These are phyloP conservation scores for Barbarea vulgaris DNA, from an alignment of 345 rosid genomes.

Conservation along the genomic window DNA sequence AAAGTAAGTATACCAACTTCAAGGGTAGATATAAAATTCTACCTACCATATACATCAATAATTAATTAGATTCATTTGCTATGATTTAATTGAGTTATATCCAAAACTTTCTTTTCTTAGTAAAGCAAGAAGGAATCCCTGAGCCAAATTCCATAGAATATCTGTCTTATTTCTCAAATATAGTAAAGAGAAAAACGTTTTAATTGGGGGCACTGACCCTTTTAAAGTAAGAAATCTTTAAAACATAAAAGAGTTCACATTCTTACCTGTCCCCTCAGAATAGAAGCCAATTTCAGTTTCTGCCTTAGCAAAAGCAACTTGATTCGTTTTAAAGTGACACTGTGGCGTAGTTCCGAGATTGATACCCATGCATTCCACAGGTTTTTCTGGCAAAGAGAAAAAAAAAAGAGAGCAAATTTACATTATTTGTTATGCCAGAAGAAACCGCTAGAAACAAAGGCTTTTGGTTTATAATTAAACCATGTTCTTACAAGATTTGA, in stretches of 20 bases:
- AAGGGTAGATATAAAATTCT: neutral
- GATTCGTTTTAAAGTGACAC: constrained; percentile 67
- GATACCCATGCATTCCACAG: constrained; percentile 65
- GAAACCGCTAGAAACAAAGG: neutral
- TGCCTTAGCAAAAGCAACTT: constrained; percentile 78
- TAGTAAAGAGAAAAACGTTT: constrained; percentile 1
- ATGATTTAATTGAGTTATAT: constrained; percentile 6
- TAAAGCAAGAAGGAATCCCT: constrained; percentile 8
- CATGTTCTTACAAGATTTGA: constrained; percentile 28
- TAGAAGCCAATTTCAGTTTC: constrained; percentile 67
- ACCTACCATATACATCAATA: constrained; percentile 28
- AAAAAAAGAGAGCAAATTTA: constrained; percentile 16
- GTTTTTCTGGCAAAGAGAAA: constrained; percentile 60
- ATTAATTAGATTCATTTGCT: neutral
- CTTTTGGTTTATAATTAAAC: neutral
- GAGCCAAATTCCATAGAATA: constrained; percentile 21
- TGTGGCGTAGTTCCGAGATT: constrained; percentile 75
- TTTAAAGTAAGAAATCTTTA: constrained; percentile 20
- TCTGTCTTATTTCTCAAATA: constrained; percentile 7
- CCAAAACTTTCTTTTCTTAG: constrained; percentile 14
- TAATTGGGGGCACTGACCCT: neutral
- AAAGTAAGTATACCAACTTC: constrained; percentile 24
- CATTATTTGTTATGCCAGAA: constrained; percentile 7
- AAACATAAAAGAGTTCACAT: constrained; percentile 14
- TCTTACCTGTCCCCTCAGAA: constrained; percentile 82